Base-by-base conservation (phyloP, 768 basidiomycete species). In the Goffeauzyma gilvescens region DNA sequence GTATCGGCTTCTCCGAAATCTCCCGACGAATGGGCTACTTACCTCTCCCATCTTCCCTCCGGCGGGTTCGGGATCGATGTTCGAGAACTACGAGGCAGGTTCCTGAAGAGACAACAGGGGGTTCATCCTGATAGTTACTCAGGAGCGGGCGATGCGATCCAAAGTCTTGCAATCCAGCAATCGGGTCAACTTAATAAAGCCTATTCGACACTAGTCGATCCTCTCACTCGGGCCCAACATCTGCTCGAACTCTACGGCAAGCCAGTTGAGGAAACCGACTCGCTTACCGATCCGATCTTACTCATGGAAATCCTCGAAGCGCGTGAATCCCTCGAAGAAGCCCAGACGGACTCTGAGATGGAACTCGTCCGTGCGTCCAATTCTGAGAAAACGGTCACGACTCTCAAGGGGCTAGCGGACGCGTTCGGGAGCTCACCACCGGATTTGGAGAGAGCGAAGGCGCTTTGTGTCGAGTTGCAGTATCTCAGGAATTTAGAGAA, bases 51-150 rank as follows among this genome's bases (percentile, higher is more conserved):
- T n/a, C n/a, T n/a, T n/a, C n/a, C n/a, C n/a, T n/a, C n/a, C n/a
- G 47, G 54, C 28, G 53, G 55, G 1, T 90, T 84, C 63, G 61
- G 69, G 13, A 64, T 95, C 32, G 75, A 86, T 56, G 53, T 70
- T 13, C 53, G 63, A 1, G 65, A 70, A 15, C 65, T 93, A 45
- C 78, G 75, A 59, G 65, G 67, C 26, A 70, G 71, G 22, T 89
- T 84, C 59, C 67, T 79, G 25, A 66, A 71, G 34, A 73, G 79
- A 3, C 87, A 90, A 57, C 69, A 75, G 17, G 66, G 74, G 17
- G 76, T 82, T 39, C 87, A 95, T 66, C 87, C 87, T 0, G 87
- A 95, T 59, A 70, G 75, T 10, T 90, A 81, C 79, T 71, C 75
- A 25, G 71, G 74, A 23, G 71, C 73, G 55, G 75, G 75, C 43